phyloP scores from a whole-genome alignment of 129 eudicot genomes.

The Pulicaria dysenterica region DNA sequence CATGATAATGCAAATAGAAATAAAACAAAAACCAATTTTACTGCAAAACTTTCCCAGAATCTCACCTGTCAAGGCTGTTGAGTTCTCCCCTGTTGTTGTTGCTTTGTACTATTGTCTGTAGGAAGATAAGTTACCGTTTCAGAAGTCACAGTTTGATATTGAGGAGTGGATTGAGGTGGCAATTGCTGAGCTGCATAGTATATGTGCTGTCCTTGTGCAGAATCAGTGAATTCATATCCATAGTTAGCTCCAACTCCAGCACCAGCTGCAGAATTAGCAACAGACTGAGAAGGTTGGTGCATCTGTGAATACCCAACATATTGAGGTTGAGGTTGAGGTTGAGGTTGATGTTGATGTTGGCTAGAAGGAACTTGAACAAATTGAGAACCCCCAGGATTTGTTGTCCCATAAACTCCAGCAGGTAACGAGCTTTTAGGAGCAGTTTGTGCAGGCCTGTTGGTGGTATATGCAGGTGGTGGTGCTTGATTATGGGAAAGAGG shows the following conservation, averaged over 20 bases:
- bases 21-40: slow-evolving; percentile 34
- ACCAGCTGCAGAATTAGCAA: slow-evolving; percentile 49
- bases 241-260: slow-evolving; percentile 47
- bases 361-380: slow-evolving; percentile 61
- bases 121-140: slow-evolving; percentile 64
- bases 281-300: slow-evolving; percentile 69
- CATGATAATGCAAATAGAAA: slow-evolving; percentile 32
- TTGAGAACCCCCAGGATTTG: slow-evolving; percentile 46
- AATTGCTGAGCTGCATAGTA: slow-evolving; percentile 64
- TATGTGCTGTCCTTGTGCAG: slow-evolving; percentile 64
- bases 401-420: slow-evolving; percentile 54
- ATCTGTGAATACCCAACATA: slow-evolving; percentile 67
- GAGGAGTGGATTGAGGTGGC: slow-evolving; percentile 70
- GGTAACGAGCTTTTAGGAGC: slow-evolving; percentile 59
- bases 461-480: slow-evolving; percentile 43
- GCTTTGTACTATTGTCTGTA: slow-evolving; percentile 51
- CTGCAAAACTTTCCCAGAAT: slow-evolving; percentile 59
- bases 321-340: slow-evolving; percentile 49
- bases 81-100: slow-evolving; percentile 65
- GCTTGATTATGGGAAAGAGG: slow-evolving; percentile 52
- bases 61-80: slow-evolving; percentile 47
- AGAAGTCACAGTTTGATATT: slow-evolving; percentile 66
- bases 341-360: slow-evolving; percentile 53
- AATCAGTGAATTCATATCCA: slow-evolving; percentile 69
- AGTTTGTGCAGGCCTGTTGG: slow-evolving; percentile 40